Evolutionary conservation across 2,329 filamentous ascomycete genomes (phyloP).

Genomic region (Pseudogymnoascus sp.): DNA sequence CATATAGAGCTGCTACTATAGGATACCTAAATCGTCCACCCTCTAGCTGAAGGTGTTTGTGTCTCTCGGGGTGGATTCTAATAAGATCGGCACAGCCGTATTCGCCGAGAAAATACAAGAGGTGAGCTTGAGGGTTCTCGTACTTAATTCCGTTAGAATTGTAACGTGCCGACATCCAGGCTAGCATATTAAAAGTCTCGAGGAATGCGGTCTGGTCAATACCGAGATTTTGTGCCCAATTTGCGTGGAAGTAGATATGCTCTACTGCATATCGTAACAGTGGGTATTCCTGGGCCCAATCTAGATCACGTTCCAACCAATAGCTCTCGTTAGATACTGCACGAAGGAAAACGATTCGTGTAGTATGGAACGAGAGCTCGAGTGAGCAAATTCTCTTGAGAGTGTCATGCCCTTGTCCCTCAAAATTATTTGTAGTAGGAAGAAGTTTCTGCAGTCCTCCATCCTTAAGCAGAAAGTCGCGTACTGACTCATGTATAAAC

Average conservation of each 20-base stretch:
- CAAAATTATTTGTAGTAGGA: constrained; percentile 23
- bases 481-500: constrained; percentile 34
- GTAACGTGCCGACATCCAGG: constrained; percentile 25
- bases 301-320: no score
- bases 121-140: constrained; percentile 17
- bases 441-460: constrained; percentile 26
- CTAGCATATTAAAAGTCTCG: constrained; percentile 17
- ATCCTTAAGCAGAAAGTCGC: constrained; percentile 33
- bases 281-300: constrained; percentile 28
- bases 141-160: no score
- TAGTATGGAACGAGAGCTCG: constrained; percentile 15
- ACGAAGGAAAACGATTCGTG: no score
- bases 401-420: constrained; percentile 21
- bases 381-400: constrained; percentile 25
- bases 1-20: constrained; percentile 30
- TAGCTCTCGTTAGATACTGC: no score
- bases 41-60: constrained; percentile 19
- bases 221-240: constrained; percentile 26
- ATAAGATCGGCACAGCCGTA: constrained; percentile 13
- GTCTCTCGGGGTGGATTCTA: constrained; percentile 17
- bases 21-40: constrained; percentile 28
- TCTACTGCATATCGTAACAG: constrained; percentile 37
- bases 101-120: constrained; percentile 30
- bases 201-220: constrained; percentile 26
- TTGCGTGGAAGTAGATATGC: constrained; percentile 32